Evolutionary conservation across 441 rosid genomes (phyloP).

Genomic region (Erodium trifolium): DNA sequence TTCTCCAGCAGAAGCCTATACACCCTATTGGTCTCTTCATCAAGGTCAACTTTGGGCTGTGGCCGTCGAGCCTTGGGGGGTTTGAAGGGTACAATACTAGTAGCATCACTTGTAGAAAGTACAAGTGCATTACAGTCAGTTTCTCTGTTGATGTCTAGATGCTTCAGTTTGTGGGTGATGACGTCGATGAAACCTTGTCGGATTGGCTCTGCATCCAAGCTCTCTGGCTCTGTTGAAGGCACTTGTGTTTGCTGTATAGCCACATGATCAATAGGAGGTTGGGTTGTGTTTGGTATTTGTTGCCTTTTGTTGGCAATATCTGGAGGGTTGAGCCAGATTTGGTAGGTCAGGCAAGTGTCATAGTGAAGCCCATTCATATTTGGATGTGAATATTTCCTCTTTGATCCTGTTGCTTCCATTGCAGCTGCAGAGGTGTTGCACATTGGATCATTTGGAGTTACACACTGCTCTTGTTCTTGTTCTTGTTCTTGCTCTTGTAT

Average conservation of each 20-base stretch:
- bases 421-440: slow-evolving; percentile 16
- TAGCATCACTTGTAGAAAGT: slow-evolving; percentile 41
- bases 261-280: no score
- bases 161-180: slow-evolving; percentile 27
- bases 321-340: slow-evolving; percentile 24
- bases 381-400: slow-evolving; percentile 19
- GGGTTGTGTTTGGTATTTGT: no score
- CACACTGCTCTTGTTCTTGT: slow-evolving; percentile 21
- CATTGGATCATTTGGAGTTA: slow-evolving; percentile 21
- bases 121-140: slow-evolving; percentile 37
- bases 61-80: slow-evolving; percentile 45
- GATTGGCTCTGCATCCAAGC: slow-evolving; percentile 4
- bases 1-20: slow-evolving; percentile 85
- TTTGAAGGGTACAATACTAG: slow-evolving; percentile 43
- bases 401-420: slow-evolving; percentile 25
- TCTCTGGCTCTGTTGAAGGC: no score
- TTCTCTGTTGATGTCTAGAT: slow-evolving; percentile 42
- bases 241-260: no score
- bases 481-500: slow-evolving; percentile 17
- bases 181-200: slow-evolving; percentile 33
- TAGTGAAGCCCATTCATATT: slow-evolving; percentile 34
- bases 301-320: neutral
- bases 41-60: slow-evolving; percentile 84
- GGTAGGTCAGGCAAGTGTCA: slow-evolving; percentile 24
- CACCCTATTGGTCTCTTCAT: slow-evolving; percentile 68